Evolutionary conservation across 257 asterid genomes (phyloP), one percentile per base, ranked within the genome.

Genomic region (Petunia secreta): DNA sequence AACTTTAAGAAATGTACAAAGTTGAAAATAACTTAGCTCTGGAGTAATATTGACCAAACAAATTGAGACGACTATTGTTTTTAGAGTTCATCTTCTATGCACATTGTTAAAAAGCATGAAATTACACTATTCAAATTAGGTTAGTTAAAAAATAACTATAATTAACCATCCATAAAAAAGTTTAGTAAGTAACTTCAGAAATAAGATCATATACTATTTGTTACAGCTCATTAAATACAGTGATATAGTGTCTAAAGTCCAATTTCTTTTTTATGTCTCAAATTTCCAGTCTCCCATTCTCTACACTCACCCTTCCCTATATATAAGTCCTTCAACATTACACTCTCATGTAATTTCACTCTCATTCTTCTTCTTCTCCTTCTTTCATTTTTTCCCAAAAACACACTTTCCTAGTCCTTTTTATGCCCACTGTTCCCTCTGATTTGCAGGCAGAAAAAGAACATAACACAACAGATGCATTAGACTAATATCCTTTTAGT

Each of bases 331-430:
- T 59, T 8, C 11, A 2, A 25, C 58, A 11, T 25, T 77, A 76
- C 80, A 16, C 53, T 44, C 44, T 76, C 38, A 14, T 40, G 80
- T 77, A 43, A 25, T 64, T 77, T 59, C 80, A 59, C 73, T 59
- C 73, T 76, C n/a, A 5, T 44, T 75, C 46, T 53, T 40, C 14
- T 43, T 44, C 77, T 40, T 25, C 16, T 60, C 40, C 68, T n/a
- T 69, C 60, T 10, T 46, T 71, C 25, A 25, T 25, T 25, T 25
- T 25, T 48, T 50, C 77, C 44, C 67, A 11, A 37, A 37, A 37
- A 36, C 68, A 63, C 68, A 63, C 68, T 36, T 63, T 37, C 16
- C 68, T 7, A 37, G n/a, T 63, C 44, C 44, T 63, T 63, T 36
- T 63, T 3, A 6, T 10, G 68, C 68, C 68, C 15, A 52, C 3